phyloP scores from a whole-genome alignment of 768 basidiomycete species.

The Gyrodon lividus region DNA sequence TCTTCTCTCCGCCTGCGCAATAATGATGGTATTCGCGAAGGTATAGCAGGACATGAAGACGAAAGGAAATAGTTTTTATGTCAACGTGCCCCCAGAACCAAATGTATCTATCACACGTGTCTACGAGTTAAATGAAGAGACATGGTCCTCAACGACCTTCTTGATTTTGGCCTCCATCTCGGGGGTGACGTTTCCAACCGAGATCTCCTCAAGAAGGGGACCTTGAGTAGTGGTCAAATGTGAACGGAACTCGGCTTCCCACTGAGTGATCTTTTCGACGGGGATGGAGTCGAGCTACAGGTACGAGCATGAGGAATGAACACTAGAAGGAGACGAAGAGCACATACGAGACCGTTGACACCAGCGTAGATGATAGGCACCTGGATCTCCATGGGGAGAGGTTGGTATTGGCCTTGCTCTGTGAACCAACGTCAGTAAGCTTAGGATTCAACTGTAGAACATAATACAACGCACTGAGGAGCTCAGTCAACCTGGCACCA shows the following conservation, averaged over 20 bases:
- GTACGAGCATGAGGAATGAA: constrained; percentile 1
- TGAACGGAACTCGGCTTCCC: constrained; percentile 90
- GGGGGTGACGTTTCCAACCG: constrained; percentile 78
- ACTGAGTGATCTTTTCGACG: constrained; percentile 90
- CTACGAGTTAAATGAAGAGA: constrained; percentile 73
- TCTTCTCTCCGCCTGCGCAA: constrained; percentile 21
- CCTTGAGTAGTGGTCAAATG: constrained; percentile 76
- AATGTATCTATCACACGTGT: constrained; percentile 15
- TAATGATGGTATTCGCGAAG: constrained; percentile 28
- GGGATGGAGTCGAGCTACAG: constrained; percentile 87
- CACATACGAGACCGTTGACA: constrained; percentile 94
- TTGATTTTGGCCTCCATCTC: constrained; percentile 94
- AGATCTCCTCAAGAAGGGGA: constrained; percentile 80
- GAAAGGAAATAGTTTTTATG: constrained; percentile 21
- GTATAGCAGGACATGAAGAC: constrained; percentile 24
- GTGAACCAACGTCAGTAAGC: constrained; percentile 23
- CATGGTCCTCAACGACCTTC: constrained; percentile 90
- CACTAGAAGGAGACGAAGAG: neutral
- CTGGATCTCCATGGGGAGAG: constrained; percentile 91
- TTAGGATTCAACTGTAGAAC: neutral
- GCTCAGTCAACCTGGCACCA: constrained; percentile 98
- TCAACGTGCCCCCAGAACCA: constrained; percentile 16
- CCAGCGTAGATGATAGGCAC: constrained; percentile 99
- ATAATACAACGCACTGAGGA: constrained; percentile 61
- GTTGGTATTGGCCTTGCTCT: constrained; percentile 99